Base-by-base conservation (phyloP, 345 rosid genomes). In the Anacardium occidentale region DNA sequence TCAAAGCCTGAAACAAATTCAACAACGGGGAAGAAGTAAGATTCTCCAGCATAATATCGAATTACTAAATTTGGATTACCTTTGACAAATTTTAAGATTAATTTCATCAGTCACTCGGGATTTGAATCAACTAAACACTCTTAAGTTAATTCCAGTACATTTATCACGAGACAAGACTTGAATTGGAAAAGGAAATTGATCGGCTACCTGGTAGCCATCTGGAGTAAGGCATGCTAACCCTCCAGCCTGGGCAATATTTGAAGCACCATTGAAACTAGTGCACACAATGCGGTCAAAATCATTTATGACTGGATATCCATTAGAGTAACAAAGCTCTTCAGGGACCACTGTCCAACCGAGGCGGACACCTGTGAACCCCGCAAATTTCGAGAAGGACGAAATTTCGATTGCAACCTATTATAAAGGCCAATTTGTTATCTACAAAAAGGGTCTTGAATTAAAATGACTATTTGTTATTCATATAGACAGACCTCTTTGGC, bases 321-420 rank as follows among this genome's bases (percentile, higher is more conserved):
- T 86, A 10, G 93, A 87, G 68, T 76, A 93, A 7, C 68, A 62
- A 45, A 93, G 91, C 76, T 91, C 95, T 75, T 88, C 82, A 8
- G 97, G 95, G 51, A 93, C 89, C 52, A 91, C 87, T 0, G 92
- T 86, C 98, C 97, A 93, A 52, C 98, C 98, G 32, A 91, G 95
- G 12, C 98, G 87, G 53, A 91, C 93, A 0, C 98, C 98, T 0
- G 97, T 91, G 83, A 93, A 93, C 14, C 97, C 98, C 34, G 93
- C 93, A 74, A 89, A 87, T 71, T 93, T 93, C 58, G 97, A 91
- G 78, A 91, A 91, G 11, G 98, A 93, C 20, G 95, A 91, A 50
- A 91, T 56, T 77, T 93, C 98, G 67, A 93, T 85, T 0, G 98
- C 97, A 14, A 93, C 97, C 97, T 92, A 75, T 51, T 10, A 66